Conservation (phyloP, 2,329 filamentous ascomycete genomes). For the Arthrocladium fulminans region DNA sequence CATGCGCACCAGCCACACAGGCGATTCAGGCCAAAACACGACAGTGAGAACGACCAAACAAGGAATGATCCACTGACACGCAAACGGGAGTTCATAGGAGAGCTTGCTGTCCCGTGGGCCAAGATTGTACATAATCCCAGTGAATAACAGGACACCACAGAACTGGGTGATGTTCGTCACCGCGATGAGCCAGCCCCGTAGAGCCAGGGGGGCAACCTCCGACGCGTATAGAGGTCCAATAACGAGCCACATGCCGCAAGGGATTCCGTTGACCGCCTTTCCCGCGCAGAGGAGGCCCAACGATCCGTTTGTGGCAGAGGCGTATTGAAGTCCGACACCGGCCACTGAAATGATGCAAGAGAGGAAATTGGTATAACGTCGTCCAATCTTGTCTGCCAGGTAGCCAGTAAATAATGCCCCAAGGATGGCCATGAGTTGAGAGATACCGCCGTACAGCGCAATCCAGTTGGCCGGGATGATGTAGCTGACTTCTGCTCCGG, state of each 20-base stretch:
- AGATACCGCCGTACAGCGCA: neutral
- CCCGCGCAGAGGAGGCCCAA: neutral
- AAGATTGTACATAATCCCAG: neutral
- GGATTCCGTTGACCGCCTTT: neutral
- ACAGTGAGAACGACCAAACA: slow-evolving; percentile 13
- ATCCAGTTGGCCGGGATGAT: neutral
- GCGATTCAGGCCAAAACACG: slow-evolving; percentile 33
- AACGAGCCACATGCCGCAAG: neutral
- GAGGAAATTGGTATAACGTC: neutral
- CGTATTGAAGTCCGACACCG: neutral
- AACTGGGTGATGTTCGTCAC: neutral
- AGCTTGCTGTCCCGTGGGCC: slow-evolving; percentile 15
- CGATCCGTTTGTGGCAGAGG: no score
- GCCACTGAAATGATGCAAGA: neutral
- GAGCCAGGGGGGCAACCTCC: neutral
- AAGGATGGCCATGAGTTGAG: neutral
- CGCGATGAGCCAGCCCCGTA: neutral
- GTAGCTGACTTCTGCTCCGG: neutral
- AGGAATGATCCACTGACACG: slow-evolving; percentile 12
- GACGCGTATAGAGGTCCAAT: neutral
- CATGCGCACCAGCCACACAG: slow-evolving; percentile 42
- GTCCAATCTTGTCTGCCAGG: neutral
- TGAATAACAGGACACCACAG: neutral
- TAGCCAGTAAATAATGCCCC: neutral
- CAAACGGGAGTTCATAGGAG: slow-evolving; percentile 31